Percentiles rank a stretch among this genome's conserved stretches.
phyloP scores from a whole-genome alignment of 306 rosid genomes.

The Malus asiatica region DNA sequence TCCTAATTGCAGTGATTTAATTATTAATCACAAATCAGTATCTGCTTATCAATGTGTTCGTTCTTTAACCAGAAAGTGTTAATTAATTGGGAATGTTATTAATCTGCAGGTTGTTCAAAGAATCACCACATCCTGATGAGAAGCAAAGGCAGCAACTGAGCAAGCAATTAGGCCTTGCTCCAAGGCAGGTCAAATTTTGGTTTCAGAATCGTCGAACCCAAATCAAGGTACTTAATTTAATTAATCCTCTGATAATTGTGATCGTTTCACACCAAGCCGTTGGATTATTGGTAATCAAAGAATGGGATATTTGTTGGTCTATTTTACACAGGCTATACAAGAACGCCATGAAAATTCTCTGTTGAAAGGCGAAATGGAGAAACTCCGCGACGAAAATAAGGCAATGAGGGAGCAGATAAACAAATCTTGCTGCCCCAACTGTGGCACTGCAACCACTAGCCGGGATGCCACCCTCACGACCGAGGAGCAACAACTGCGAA shows the following conservation, averaged over 20 bases:
- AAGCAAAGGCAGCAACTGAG: constrained; percentile 94
- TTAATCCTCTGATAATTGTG: neutral
- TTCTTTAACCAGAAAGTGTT: neutral
- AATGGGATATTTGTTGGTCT: neutral
- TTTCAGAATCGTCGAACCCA: constrained; percentile 99
- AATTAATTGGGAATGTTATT: neutral
- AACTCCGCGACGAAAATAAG: constrained; percentile 71
- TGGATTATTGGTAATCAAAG: neutral
- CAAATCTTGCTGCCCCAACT: constrained; percentile 82
- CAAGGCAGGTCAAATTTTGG: constrained; percentile 98
- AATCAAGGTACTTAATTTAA: constrained; percentile 53
- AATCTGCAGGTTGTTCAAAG: constrained; percentile 72
- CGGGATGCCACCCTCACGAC: constrained; percentile 53
- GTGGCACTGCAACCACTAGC: constrained; percentile 59
- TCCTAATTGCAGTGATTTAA: neutral
- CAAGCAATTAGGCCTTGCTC: constrained; percentile 89
- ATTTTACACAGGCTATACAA: constrained; percentile 68
- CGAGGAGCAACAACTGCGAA: constrained; percentile 79
- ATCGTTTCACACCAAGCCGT: neutral
- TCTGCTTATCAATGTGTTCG: neutral
- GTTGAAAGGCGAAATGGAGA: constrained; percentile 81
- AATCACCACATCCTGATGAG: constrained; percentile 98
- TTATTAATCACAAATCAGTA: neutral
- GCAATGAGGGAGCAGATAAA: constrained; percentile 55
- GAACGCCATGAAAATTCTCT: constrained; percentile 90